phyloP scores from a whole-genome alignment of 306 rosid genomes.

The Prunus davidiana region DNA sequence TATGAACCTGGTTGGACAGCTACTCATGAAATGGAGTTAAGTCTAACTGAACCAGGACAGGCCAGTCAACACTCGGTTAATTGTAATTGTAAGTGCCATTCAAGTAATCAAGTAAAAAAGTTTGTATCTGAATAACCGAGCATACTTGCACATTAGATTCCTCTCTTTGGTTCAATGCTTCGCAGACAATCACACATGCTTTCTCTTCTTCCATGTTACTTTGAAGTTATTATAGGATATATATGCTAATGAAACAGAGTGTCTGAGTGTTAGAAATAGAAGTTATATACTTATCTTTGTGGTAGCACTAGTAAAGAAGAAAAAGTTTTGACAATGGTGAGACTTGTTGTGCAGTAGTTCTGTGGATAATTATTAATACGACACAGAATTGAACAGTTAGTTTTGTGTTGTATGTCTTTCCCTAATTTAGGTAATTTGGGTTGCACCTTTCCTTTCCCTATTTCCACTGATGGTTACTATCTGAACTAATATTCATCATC shows the following conservation, averaged over 20 bases:
- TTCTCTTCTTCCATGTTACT: background rate
- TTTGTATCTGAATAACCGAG: constrained; percentile 25
- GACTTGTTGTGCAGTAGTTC: background rate
- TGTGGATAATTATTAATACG: background rate
- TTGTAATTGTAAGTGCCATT: constrained; percentile 51
- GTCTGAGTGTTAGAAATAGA: background rate
- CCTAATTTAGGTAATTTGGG: background rate
- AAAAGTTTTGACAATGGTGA: background rate
- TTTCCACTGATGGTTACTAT: constrained; percentile 14
- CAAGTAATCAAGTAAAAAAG: constrained; percentile 22
- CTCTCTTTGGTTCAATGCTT: background rate
- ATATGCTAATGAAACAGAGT: background rate
- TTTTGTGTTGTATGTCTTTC: background rate
- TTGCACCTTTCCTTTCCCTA: background rate
- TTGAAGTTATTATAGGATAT: background rate
- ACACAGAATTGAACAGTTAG: background rate
- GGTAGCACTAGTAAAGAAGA: background rate
- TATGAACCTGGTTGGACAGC: constrained; percentile 99
- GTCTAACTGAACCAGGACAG: constrained; percentile 73
- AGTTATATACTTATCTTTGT: background rate
- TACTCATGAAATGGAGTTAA: constrained; percentile 65
- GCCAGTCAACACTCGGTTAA: constrained; percentile 71
- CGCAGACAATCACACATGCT: background rate
- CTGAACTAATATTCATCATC: constrained; percentile 12
- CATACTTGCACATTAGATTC: background rate